Percentiles rank a stretch among this genome's conserved stretches.
phyloP scores from a whole-genome alignment of 2,329 filamentous ascomycete genomes.

The Tolypocladium tropicale region DNA sequence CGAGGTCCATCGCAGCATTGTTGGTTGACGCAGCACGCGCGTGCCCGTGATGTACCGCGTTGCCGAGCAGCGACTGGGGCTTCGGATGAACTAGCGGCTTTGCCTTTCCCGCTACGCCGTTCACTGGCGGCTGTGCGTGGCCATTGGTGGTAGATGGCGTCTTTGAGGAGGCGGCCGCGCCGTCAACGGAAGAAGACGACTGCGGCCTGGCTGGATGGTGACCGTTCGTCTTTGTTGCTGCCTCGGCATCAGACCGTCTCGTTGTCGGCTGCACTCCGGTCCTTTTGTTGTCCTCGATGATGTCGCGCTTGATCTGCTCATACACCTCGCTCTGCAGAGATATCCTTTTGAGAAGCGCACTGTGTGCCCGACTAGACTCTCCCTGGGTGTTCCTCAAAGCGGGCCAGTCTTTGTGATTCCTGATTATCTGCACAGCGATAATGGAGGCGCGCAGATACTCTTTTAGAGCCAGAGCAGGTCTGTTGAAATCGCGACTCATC shows the following conservation, averaged over 20 bases:
- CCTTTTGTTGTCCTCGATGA: conserved; percentile 52
- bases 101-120: conserved; percentile 17
- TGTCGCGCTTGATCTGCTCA: conserved; percentile 46
- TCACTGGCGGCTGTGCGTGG: conserved; percentile 5
- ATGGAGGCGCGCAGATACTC: conserved; percentile 78
- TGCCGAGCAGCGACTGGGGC: conserved; percentile 55
- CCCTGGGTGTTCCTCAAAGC: conserved; percentile 46
- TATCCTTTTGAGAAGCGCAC: conserved; percentile 39
- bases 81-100: conserved; percentile 53
- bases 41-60: conserved; percentile 29
- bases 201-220: background rate
- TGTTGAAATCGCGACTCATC: conserved; percentile 50
- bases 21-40: conserved; percentile 15
- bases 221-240: conserved; percentile 8
- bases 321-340: conserved; percentile 37
- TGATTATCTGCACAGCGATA: conserved; percentile 67
- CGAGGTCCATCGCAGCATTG: conserved; percentile 36
- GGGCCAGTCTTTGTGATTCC: conserved; percentile 64
- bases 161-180: background rate
- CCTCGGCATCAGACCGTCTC: conserved; percentile 6
- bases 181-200: background rate
- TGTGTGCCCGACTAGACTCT: conserved; percentile 37
- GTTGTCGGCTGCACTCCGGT: conserved; percentile 44
- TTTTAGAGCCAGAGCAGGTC: conserved; percentile 65
- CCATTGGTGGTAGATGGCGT: conserved; percentile 1